Conservation (phyloP, 352 stramenopile genomes). For the Hyaloperonospora arabidopsidis region DNA sequence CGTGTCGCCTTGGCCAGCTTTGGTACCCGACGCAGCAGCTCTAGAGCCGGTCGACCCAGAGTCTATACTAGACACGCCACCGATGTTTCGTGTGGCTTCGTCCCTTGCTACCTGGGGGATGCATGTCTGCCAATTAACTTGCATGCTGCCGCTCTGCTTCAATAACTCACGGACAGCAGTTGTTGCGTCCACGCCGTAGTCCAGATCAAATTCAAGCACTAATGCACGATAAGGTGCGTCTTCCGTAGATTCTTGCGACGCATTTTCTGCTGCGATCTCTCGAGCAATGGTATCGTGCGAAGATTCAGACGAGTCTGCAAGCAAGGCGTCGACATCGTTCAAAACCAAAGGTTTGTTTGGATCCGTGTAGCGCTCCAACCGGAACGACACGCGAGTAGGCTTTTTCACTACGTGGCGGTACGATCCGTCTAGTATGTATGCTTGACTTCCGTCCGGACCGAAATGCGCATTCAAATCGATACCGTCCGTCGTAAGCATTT, state of each 20-base stretch:
- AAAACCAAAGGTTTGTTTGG: constrained; percentile 81
- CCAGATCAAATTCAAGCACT: constrained; percentile 53
- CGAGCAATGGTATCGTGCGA: background rate
- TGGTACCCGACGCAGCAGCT: constrained; percentile 20
- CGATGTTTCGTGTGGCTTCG: constrained; percentile 5
- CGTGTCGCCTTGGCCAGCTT: constrained; percentile 26
- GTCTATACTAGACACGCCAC: constrained; percentile 2
- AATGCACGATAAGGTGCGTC: constrained; percentile 29
- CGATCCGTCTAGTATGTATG: constrained; percentile 75
- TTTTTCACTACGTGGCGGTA: constrained; percentile 90
- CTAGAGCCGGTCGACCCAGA: constrained; percentile 1
- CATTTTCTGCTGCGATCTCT: background rate
- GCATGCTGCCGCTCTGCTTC: constrained; percentile 84
- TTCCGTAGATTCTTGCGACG: constrained; percentile 8
- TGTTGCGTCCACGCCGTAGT: constrained; percentile 82
- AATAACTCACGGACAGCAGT: constrained; percentile 92
- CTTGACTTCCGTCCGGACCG: constrained; percentile 33
- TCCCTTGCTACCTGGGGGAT: constrained; percentile 1
- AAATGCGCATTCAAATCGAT: constrained; percentile 52
- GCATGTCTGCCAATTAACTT: constrained; percentile 52
- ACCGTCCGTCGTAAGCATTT: constrained; percentile 47
- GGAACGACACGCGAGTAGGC: constrained; percentile 70
- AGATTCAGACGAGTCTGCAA: constrained; percentile 11
- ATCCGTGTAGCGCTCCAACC: constrained; percentile 85
- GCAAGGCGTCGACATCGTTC: constrained; percentile 80